Percentiles rank a stretch among this genome's conserved stretches.
Evolutionary conservation across 2,329 filamentous ascomycete species (phyloP).

Genomic region (Emergomyces orientalis): DNA sequence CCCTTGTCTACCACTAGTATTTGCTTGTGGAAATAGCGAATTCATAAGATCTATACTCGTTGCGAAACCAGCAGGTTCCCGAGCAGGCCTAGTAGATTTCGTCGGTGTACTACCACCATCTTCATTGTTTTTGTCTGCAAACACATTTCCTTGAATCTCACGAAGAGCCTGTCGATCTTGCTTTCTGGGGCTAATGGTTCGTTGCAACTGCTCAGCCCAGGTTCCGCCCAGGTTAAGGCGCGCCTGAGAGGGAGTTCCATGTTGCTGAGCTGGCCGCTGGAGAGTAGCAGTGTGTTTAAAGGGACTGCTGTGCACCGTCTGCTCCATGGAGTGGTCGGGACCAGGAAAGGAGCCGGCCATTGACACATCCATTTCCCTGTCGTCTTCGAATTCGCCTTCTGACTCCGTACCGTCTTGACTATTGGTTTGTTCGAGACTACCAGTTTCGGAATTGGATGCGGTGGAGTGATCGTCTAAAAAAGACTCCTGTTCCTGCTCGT

Average conservation of each 20-base stretch:
- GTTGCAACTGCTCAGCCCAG: constrained; percentile 89
- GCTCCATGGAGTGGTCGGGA: constrained; percentile 70
- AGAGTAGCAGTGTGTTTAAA: constrained; percentile 13
- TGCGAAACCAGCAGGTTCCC: constrained; percentile 57
- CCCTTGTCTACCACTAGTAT: constrained; percentile 39
- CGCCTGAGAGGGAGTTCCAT: constrained; percentile 43
- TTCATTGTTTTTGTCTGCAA: constrained; percentile 40
- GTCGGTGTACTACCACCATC: constrained; percentile 22
- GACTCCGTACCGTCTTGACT: constrained; percentile 36
- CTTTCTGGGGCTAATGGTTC: constrained; percentile 89
- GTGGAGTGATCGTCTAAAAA: constrained; percentile 91
- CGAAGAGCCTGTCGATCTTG: constrained; percentile 67
- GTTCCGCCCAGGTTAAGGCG: constrained; percentile 58
- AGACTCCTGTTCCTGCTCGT: constrained; percentile 51
- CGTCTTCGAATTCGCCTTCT: constrained; percentile 53
- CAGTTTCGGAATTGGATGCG: constrained; percentile 58
- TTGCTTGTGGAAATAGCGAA: constrained; percentile 69
- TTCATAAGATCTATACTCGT: constrained; percentile 96
- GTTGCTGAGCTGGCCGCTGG: constrained; percentile 14
- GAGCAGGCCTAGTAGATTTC: constrained; percentile 16
- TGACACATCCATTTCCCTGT: constrained; percentile 59
- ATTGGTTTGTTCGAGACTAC: constrained; percentile 11
- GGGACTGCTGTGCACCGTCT: constrained; percentile 42
- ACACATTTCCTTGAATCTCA: constrained; percentile 53
- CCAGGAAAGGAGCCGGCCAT: constrained; percentile 70